A percentile compares a stretch with the other conserved stretches of the same genome.
Conservation (phyloP, 306 rosid species). For the Citrullus amarus region DNA sequence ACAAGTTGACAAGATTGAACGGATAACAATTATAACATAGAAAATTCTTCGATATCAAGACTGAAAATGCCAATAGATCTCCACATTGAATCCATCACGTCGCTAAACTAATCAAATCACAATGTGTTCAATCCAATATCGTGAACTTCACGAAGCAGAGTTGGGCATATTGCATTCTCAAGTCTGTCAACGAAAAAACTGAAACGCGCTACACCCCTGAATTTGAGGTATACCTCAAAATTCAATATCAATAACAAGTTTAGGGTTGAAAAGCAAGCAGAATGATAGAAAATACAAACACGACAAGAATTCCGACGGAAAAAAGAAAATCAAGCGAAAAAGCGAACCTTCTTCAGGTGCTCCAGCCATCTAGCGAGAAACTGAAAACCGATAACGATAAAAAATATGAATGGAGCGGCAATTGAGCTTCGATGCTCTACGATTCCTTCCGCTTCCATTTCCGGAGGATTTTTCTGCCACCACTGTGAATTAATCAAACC, state of each 20-base stretch:
- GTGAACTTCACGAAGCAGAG: background rate
- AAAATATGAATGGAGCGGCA: constrained; percentile 53
- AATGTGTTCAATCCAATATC: background rate
- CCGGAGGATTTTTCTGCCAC: background rate
- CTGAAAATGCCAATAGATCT: background rate
- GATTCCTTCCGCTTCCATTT: constrained; percentile 24
- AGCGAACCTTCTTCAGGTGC: constrained; percentile 35
- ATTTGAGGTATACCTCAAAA: background rate
- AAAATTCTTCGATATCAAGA: background rate
- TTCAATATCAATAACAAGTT: background rate
- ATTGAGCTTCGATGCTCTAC: constrained; percentile 27
- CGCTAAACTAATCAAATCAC: background rate
- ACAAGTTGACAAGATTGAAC: background rate
- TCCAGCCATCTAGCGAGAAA: constrained; percentile 42
- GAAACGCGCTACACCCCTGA: background rate
- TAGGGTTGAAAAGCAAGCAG: background rate
- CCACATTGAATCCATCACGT: background rate
- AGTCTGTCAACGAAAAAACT: background rate
- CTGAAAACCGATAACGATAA: constrained; percentile 44
- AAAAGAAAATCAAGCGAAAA: background rate
- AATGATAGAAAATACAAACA: background rate
- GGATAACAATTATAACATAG: background rate
- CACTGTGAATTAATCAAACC: background rate
- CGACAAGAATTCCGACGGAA: background rate
- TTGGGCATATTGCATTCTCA: background rate